Evolutionary conservation across 2,329 filamentous ascomycete species (phyloP).

Genomic region (Leptodontidium sp.): DNA sequence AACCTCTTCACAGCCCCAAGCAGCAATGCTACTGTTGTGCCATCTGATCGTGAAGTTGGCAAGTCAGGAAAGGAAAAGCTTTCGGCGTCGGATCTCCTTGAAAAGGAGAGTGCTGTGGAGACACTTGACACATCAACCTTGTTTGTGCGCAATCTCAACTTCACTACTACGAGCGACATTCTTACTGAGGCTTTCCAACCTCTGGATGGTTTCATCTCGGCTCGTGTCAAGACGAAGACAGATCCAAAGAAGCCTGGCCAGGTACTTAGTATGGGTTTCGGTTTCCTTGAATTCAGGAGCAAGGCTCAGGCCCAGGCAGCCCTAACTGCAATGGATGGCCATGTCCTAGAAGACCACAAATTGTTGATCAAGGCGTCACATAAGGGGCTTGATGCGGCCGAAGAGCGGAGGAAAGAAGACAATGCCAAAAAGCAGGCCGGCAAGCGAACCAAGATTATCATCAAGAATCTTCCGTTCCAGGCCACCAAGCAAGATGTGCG

Average conservation of each 20-base stretch:
- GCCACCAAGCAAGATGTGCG: constrained; percentile 92
- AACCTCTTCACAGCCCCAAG: constrained; percentile 67
- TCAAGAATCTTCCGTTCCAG: constrained; percentile 98
- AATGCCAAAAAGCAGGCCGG: constrained; percentile 80
- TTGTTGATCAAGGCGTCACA: constrained; percentile 87
- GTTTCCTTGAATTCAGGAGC: constrained; percentile 87
- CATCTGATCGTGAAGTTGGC: constrained; percentile 32
- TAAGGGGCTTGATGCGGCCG: constrained; percentile 85
- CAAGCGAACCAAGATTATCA: constrained; percentile 88
- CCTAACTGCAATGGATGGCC: constrained; percentile 84
- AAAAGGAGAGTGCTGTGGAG: constrained; percentile 60
- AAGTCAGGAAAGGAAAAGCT: constrained; percentile 61
- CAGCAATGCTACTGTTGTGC: constrained; percentile 30
- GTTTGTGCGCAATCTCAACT: constrained; percentile 94
- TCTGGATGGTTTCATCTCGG: constrained; percentile 87
- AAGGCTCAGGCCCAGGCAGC: constrained; percentile 83
- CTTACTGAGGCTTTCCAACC: constrained; percentile 81
- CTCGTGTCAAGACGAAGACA: constrained; percentile 89
- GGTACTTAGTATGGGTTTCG: constrained; percentile 95
- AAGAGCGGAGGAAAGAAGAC: constrained; percentile 85
- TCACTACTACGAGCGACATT: constrained; percentile 80
- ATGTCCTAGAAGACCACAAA: constrained; percentile 86
- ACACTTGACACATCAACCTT: constrained; percentile 77
- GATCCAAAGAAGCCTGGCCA: constrained; percentile 92
- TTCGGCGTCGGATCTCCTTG: constrained; percentile 74